phyloP scores from a whole-genome alignment of 495 filamentous ascomycete species.

The Penicillium goetzii region DNA sequence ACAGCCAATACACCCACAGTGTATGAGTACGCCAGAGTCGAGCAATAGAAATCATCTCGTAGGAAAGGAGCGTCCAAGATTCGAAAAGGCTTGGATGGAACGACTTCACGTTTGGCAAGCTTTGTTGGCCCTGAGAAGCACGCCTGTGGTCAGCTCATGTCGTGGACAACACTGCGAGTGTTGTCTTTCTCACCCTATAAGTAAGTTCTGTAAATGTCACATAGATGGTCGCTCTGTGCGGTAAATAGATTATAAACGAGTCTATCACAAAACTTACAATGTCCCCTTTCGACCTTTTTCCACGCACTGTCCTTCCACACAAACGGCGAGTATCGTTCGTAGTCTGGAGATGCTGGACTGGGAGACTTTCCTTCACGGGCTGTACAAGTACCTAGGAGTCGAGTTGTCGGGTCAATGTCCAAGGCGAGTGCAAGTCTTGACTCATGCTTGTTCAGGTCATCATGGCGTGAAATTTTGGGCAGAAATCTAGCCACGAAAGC shows the following conservation, averaged over 20 bases:
- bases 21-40: slow-evolving; percentile 81
- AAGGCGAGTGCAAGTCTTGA: slow-evolving; percentile 80
- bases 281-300: slow-evolving; percentile 51
- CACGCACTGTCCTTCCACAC: slow-evolving; percentile 65
- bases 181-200: slow-evolving; percentile 9
- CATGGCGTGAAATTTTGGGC: slow-evolving; percentile 53
- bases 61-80: slow-evolving; percentile 88
- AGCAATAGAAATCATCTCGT: slow-evolving; percentile 95
- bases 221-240: slow-evolving; percentile 13
- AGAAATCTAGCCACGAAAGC: slow-evolving; percentile 74
- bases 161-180: neutral
- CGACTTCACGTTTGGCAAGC: slow-evolving; percentile 28
- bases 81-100: slow-evolving; percentile 78
- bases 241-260: slow-evolving; percentile 11
- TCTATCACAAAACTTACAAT: slow-evolving; percentile 49
- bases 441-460: slow-evolving; percentile 70
- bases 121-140: slow-evolving; percentile 30
- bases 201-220: neutral
- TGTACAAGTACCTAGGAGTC: slow-evolving; percentile 55
- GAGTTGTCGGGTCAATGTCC: slow-evolving; percentile 70
- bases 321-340: slow-evolving; percentile 41
- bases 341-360: slow-evolving; percentile 37
- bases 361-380: slow-evolving; percentile 23
- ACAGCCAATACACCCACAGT: slow-evolving; percentile 78
- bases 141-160: slow-evolving; percentile 18